phyloP scores from a whole-genome alignment of 2,329 filamentous ascomycete genomes.

The Paramyrothecium roridum region DNA sequence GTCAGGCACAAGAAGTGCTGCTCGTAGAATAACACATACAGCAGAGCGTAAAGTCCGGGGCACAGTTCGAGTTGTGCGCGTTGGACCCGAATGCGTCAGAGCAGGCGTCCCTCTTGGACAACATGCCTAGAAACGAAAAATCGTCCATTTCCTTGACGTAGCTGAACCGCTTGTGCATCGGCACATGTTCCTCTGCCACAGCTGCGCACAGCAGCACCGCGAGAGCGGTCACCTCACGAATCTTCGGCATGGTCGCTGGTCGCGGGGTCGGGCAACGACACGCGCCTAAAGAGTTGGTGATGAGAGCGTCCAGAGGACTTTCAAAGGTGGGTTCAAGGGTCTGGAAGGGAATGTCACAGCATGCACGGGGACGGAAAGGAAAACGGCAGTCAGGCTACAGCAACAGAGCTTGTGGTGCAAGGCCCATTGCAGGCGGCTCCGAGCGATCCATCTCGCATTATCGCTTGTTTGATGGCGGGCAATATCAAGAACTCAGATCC shows the following conservation, averaged over 20 bases:
- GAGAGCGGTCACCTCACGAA: neutral
- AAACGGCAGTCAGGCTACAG: no score
- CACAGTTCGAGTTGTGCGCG: constrained; percentile 11
- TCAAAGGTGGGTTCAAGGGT: no score
- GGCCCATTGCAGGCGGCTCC: no score
- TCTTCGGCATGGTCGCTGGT: neutral
- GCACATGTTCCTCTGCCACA: constrained; percentile 3
- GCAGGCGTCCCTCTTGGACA: constrained; percentile 11
- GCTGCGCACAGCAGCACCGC: neutral
- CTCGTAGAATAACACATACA: constrained; percentile 4
- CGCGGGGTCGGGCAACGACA: no score
- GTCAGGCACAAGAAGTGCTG: neutral
- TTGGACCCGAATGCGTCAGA: constrained; percentile 10
- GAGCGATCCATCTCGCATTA: no score
- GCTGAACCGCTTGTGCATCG: constrained; percentile 8
- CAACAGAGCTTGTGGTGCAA: no score
- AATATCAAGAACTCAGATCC: no score
- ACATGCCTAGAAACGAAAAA: constrained; percentile 10
- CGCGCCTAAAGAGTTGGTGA: no score
- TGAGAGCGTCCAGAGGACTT: no score
- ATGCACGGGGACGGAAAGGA: no score
- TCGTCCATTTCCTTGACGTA: constrained; percentile 6
- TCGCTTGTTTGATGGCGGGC: no score
- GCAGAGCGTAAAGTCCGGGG: constrained; percentile 10
- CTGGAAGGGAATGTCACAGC: no score